A percentile compares a stretch with the other conserved stretches of the same genome.
Conservation (phyloP, 441 rosid species). For the Populus hybrid region DNA sequence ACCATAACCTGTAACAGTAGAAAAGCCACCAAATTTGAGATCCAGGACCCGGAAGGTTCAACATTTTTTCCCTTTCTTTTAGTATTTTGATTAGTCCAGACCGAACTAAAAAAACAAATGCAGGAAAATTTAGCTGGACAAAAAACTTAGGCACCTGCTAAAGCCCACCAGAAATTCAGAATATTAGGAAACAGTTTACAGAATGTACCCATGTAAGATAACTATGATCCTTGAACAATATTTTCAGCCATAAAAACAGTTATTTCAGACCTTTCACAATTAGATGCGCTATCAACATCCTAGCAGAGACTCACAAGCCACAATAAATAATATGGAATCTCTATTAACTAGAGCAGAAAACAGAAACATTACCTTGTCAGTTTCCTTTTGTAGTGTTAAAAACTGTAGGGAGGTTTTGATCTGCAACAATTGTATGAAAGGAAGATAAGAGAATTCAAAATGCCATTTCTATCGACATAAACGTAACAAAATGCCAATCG, state of each 20-base stretch:
- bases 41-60: not conserved
- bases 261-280: not conserved
- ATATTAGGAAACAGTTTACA: not conserved
- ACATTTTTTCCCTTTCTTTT: not conserved
- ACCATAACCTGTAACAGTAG: constrained; percentile 57
- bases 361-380: constrained; percentile 58
- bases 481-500: constrained; percentile 1
- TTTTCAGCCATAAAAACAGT: not conserved
- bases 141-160: not conserved
- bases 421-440: constrained; percentile 45
- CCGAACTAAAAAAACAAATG: not conserved
- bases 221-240: not conserved
- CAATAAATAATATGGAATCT: constrained; percentile 2
- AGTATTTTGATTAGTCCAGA: not conserved
- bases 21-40: constrained; percentile 1
- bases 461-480: constrained; percentile 6
- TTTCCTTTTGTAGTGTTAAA: constrained; percentile 81
- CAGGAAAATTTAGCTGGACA: not conserved
- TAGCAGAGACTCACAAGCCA: not conserved
- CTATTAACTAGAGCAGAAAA: constrained; percentile 2
- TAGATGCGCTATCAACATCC: not conserved
- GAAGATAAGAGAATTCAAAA: constrained; percentile 10
- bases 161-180: not conserved
- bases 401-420: constrained; percentile 94
- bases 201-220: not conserved